Base-by-base conservation (phyloP, 768 basidiomycete species). In the Lactarius tabidus region DNA sequence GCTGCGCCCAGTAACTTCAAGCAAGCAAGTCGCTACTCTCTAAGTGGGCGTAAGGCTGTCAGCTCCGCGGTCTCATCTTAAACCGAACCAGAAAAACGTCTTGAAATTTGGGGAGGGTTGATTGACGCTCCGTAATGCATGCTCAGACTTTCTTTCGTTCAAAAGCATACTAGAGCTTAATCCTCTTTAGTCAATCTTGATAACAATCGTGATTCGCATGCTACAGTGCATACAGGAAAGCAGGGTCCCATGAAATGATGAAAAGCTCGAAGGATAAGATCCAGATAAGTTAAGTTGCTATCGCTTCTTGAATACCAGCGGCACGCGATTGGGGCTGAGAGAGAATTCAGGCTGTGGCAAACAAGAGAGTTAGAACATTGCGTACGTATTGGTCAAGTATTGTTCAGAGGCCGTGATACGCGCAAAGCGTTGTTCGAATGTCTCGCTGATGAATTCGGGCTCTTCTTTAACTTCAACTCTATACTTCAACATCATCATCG, bases 401-500 rank as follows among this genome's bases (percentile, higher is more conserved):
- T 39, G 23, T 2, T 33, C 9, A 6, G 28, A 63, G 4, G 36
- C 54, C 15, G 55, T 57, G n/a, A 68, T 28, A n/a, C 67, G 67
- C 29, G 70, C 74, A 63, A 76, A 81, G 54, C 77, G 75, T 63
- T 79, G 72, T 65, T 80, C 80, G 56, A 81, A 79, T 0, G 79
- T 77, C 69, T 83, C 82, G 15, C 70, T 60, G 0, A 76, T 74
- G 67, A 80, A 83, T 60, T 81, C 73, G 75, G 63, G 79, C 48
- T 85, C 82, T 41, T 83, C 81, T 64, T 82, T 82, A 39, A 84
- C 64, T 48, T 78, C 75, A 57, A 84, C 77, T 62, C 76, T 80
- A 70, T 82, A 84, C 38, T 68, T 74, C 4, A 75, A 77, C 6
- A 84, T 70, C 33, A 85, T 69, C 74, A 81, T 77, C 4, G 80